Evolutionary conservation across 345 rosid genomes (phyloP).

Genomic region (Excoecaria cochinchinensis): DNA sequence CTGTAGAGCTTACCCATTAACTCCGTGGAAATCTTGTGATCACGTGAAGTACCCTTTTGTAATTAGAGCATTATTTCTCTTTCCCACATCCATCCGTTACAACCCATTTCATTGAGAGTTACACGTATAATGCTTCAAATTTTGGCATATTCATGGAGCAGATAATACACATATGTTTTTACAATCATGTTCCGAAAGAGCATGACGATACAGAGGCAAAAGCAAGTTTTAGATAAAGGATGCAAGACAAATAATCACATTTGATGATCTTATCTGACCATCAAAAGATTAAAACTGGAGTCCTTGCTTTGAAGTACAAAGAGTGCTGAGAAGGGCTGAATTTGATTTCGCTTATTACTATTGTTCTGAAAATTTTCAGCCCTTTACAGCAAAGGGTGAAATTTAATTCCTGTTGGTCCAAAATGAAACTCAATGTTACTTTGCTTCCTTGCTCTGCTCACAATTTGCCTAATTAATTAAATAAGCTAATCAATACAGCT

Average conservation of each 20-base stretch:
- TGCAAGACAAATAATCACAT: background rate
- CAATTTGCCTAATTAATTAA: background rate
- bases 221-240: background rate
- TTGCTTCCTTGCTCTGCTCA: background rate
- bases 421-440: background rate
- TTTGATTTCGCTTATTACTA: background rate
- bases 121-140: background rate
- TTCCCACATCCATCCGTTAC: background rate
- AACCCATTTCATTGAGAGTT: background rate
- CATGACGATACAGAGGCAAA: background rate
- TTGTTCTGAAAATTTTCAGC: background rate
- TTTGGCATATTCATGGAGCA: background rate
- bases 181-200: background rate
- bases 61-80: background rate
- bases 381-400: background rate
- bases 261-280: background rate
- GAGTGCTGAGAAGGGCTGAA: background rate
- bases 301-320: background rate
- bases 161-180: background rate
- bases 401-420: background rate
- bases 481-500: background rate
- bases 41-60: background rate
- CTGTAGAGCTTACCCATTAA: background rate
- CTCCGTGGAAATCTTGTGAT: background rate
- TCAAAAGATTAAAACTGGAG: background rate